These are phyloP conservation scores for Raffaelea albimanens DNA, from an alignment of 2,329 filamentous ascomycete species.

Conservation along the genomic window DNA sequence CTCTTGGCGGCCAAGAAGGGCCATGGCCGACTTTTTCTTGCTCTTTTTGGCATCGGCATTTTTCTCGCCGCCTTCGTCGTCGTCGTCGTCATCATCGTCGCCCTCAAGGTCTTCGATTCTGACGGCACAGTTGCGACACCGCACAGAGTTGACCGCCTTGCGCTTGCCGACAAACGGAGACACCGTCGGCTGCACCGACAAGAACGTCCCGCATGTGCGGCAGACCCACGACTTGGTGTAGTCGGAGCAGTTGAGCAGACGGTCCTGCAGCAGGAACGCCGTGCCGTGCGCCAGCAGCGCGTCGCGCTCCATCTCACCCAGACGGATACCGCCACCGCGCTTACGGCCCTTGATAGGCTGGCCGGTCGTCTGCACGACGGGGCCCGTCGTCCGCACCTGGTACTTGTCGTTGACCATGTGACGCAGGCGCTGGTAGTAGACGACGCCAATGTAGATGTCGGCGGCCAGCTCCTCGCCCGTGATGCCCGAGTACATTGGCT, in stretches of 20 bases:
- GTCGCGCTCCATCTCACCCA: conserved; percentile 98
- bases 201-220: conserved; percentile 78
- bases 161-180: conserved; percentile 56
- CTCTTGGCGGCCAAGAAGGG: conserved; percentile 24
- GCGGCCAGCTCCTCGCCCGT: conserved; percentile 89
- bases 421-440: conserved; percentile 94
- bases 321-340: conserved; percentile 94
- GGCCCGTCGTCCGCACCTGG: conserved; percentile 92
- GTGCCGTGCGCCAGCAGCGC: conserved; percentile 90
- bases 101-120: conserved; percentile 46
- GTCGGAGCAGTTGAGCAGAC: conserved; percentile 94
- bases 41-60: neutral
- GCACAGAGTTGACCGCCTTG: conserved; percentile 57
- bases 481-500: conserved; percentile 97
- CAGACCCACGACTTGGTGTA: conserved; percentile 87
- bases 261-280: conserved; percentile 88
- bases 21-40: neutral
- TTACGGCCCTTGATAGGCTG: conserved; percentile 97
- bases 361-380: conserved; percentile 79
- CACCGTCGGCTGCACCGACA: conserved; percentile 75
- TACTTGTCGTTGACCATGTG: conserved; percentile 99
- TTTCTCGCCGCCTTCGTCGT: too few relatives aligned
- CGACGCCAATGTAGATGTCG: conserved; percentile 93
- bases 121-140: conserved; percentile 70
- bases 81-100: conserved; percentile 35